Evolutionary conservation across 192 early-diverging fungal genomes (phyloP).

Genomic region (Rhizoclosmatium sp.): DNA sequence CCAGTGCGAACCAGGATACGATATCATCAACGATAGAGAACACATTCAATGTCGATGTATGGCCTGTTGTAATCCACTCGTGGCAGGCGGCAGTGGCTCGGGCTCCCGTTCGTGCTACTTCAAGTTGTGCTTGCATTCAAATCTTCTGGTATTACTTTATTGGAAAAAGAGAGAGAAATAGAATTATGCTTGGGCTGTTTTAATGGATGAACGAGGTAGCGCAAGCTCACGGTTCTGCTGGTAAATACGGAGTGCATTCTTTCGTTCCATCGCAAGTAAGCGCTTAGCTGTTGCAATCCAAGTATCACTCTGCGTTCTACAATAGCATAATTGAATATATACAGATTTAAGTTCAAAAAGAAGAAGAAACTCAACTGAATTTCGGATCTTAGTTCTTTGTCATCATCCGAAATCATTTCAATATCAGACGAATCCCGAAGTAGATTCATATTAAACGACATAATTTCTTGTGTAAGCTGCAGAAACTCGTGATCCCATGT

Average conservation of each 20-base stretch:
- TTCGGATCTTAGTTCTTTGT: constrained; percentile 50
- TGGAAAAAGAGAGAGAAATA: not conserved
- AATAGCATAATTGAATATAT: not conserved
- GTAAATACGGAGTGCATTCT: constrained; percentile 32
- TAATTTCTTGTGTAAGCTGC: constrained; percentile 53
- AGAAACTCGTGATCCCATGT: constrained; percentile 58
- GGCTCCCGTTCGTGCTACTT: not conserved
- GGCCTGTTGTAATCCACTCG: not conserved
- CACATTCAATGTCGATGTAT: not conserved
- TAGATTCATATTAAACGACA: constrained; percentile 56
- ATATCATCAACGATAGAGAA: not conserved
- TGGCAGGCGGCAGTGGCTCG: not conserved
- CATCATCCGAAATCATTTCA: constrained; percentile 60
- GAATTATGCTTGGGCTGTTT: not conserved
- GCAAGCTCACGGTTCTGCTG: not conserved
- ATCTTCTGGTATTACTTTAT: not conserved
- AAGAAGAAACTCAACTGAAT: constrained; percentile 42
- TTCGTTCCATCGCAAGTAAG: constrained; percentile 45
- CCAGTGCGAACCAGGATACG: not conserved
- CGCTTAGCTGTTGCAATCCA: constrained; percentile 57
- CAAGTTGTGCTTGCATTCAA: too few relatives aligned
- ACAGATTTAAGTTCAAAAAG: not conserved
- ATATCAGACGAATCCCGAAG: constrained; percentile 54
- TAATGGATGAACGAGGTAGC: not conserved
- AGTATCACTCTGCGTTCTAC: constrained; percentile 47